A percentile compares a stretch with the other conserved stretches of the same genome.
These are phyloP conservation scores for Wickerhamiella kurtzmanii DNA, from an alignment of 805 yeast species.

Conservation along the genomic window DNA sequence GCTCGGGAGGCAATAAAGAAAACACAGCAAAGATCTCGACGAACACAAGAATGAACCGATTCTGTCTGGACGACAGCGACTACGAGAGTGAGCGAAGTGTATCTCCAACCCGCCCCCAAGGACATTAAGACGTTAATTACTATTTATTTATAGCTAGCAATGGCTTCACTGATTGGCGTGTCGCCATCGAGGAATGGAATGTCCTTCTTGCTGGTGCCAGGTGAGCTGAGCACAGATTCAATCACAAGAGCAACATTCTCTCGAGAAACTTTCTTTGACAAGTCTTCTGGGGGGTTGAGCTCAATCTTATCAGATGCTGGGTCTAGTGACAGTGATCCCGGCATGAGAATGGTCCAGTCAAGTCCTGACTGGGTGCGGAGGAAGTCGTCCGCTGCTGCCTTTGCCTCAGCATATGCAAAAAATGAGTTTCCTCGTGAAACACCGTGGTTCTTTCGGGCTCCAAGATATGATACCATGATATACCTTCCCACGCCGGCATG, in stretches of 20 bases:
- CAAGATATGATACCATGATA: slow-evolving; percentile 42
- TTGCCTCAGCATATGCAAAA: slow-evolving; percentile 43
- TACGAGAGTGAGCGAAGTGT: not conserved
- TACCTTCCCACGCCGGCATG: slow-evolving; percentile 33
- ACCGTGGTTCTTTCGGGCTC: slow-evolving; percentile 36
- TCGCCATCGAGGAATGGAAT: slow-evolving; percentile 18
- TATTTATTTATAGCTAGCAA: not conserved
- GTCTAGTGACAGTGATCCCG: slow-evolving; percentile 34
- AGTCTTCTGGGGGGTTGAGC: slow-evolving; percentile 18
- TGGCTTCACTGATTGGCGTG: slow-evolving; percentile 5
- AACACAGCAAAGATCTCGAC: not conserved
- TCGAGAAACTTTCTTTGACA: slow-evolving; percentile 25
- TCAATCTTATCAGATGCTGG: slow-evolving; percentile 33
- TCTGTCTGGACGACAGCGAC: not conserved
- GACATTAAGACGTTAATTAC: not conserved
- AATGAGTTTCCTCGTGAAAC: slow-evolving; percentile 31
- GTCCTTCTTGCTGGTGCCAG: slow-evolving; percentile 9
- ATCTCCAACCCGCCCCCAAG: not conserved
- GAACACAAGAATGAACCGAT: not conserved
- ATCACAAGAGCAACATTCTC: slow-evolving; percentile 44
- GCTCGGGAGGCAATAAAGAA: not conserved
- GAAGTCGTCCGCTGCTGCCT: slow-evolving; percentile 44
- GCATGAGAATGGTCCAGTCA: slow-evolving; percentile 46
- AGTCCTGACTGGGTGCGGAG: slow-evolving; percentile 28
- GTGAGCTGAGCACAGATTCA: slow-evolving; percentile 12